Evolutionary conservation across 2,329 filamentous ascomycete genomes (phyloP).

Genomic region (Exophiala dermatitidis): DNA sequence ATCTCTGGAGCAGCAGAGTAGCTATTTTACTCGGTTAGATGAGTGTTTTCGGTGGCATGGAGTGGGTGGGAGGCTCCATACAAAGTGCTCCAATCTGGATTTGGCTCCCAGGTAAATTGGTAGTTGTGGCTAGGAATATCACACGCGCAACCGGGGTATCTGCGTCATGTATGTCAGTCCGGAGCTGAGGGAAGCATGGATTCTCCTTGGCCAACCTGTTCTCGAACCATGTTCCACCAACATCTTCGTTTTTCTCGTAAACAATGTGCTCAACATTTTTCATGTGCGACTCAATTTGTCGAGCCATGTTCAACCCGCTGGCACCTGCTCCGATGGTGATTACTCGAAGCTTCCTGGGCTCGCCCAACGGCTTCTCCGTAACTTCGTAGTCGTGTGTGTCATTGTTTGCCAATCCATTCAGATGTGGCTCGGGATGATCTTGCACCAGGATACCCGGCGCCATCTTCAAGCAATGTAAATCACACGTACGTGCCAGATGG

Average conservation of each 20-base stretch:
- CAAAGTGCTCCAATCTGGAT: conserved; percentile 55
- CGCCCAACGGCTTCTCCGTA: conserved; percentile 2
- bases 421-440: too few relatives aligned
- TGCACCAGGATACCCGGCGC: too few relatives aligned
- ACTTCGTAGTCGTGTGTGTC: neutral
- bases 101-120: conserved; percentile 41
- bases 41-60: too few relatives aligned
- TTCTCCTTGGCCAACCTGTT: conserved; percentile 24
- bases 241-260: conserved; percentile 29
- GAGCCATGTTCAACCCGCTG: conserved; percentile 35
- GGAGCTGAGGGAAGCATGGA: conserved; percentile 2
- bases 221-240: conserved; percentile 32
- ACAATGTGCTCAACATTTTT: conserved; percentile 19
- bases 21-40: conserved; percentile 44
- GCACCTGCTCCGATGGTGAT: conserved; percentile 36
- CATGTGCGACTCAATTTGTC: conserved; percentile 24
- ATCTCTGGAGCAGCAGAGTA: conserved; percentile 58
- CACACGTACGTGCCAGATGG: too few relatives aligned
- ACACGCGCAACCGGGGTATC: conserved; percentile 22
- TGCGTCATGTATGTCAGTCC: too few relatives aligned
- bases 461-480: too few relatives aligned
- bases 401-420: too few relatives aligned
- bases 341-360: conserved; percentile 3
- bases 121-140: conserved; percentile 18
- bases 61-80: too few relatives aligned